Percentiles rank a stretch among this genome's conserved stretches.
These are phyloP conservation scores for Ceriops tagal DNA, from an alignment of 345 rosid genomes.

Conservation along the genomic window DNA sequence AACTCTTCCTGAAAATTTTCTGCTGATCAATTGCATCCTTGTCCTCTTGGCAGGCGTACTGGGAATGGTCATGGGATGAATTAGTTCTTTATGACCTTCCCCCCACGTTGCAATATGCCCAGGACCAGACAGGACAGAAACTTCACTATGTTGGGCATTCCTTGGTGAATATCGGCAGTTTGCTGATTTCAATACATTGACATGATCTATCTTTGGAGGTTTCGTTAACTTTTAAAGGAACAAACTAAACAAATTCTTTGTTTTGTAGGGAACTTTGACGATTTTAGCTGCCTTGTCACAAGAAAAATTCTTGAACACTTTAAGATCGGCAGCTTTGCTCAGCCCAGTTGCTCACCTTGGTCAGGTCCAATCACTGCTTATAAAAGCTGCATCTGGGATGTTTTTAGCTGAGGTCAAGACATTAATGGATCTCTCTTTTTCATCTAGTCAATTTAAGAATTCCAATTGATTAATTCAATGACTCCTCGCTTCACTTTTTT, in stretches of 20 bases:
- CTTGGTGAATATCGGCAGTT: slow-evolving; percentile 1
- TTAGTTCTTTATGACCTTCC: slow-evolving; percentile 27
- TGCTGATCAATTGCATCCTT: not conserved
- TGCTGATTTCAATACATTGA: not conserved
- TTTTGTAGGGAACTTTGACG: slow-evolving; percentile 40
- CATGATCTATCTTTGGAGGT: too few species aligned
- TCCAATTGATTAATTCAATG: not conserved
- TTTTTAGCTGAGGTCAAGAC: slow-evolving; percentile 32
- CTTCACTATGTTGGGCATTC: slow-evolving; percentile 34
- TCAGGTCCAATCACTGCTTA: slow-evolving; percentile 22
- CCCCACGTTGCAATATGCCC: slow-evolving; percentile 20
- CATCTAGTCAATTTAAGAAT: not conserved
- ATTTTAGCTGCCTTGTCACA: slow-evolving; percentile 42
- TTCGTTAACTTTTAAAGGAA: not conserved
- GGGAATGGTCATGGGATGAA: slow-evolving; percentile 39
- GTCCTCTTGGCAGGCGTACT: slow-evolving; percentile 21
- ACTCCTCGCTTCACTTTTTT: not conserved
- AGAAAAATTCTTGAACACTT: slow-evolving; percentile 20
- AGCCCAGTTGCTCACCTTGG: slow-evolving; percentile 41
- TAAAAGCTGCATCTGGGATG: slow-evolving; percentile 26
- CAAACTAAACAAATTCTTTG: not conserved
- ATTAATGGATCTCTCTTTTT: not conserved
- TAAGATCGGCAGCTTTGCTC: slow-evolving; percentile 43
- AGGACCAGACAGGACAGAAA: slow-evolving; percentile 28
- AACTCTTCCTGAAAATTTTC: not conserved